phyloP scores from a whole-genome alignment of 1,284 basidiomycete species.

The Rhodotorula sp. region DNA sequence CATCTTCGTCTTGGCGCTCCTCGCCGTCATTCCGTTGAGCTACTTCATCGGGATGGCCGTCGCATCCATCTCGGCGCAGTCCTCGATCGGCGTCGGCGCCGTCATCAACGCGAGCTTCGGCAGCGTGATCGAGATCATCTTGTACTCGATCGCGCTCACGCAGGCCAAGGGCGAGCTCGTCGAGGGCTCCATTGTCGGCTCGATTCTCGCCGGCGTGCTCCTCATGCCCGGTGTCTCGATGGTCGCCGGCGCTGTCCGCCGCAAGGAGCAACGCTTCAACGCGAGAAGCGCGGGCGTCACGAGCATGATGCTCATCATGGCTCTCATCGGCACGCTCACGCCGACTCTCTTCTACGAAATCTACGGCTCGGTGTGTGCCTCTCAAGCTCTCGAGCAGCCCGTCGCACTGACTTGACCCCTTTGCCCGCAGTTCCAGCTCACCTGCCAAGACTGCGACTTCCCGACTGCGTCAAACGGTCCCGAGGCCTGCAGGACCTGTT shows the following conservation, averaged over 20 bases:
- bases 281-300: constrained; percentile 97
- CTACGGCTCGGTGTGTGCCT: constrained; percentile 84
- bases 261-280: constrained; percentile 98
- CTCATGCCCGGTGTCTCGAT: constrained; percentile 97
- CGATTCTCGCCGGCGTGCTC: constrained; percentile 89
- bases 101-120: constrained; percentile 99
- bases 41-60: constrained; percentile 93
- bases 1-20: constrained; percentile 82
- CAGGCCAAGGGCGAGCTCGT: constrained; percentile 90
- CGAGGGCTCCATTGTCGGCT: constrained; percentile 94
- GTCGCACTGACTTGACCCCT: constrained; percentile 7
- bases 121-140: constrained; percentile 94
- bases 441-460: constrained; percentile 84
- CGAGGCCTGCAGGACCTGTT: constrained; percentile 75
- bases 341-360: constrained; percentile 99
- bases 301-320: constrained; percentile 99
- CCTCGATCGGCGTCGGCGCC: constrained; percentile 98
- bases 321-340: constrained; percentile 92
- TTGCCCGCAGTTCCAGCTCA: constrained; percentile 74
- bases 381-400: constrained; percentile 35
- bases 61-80: constrained; percentile 95
- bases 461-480: constrained; percentile 48
- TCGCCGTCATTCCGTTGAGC: constrained; percentile 92
- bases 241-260: constrained; percentile 85
- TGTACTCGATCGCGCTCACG: constrained; percentile 86